Conservation (phyloP, 306 rosid species). For the Cicer bijugum region DNA sequence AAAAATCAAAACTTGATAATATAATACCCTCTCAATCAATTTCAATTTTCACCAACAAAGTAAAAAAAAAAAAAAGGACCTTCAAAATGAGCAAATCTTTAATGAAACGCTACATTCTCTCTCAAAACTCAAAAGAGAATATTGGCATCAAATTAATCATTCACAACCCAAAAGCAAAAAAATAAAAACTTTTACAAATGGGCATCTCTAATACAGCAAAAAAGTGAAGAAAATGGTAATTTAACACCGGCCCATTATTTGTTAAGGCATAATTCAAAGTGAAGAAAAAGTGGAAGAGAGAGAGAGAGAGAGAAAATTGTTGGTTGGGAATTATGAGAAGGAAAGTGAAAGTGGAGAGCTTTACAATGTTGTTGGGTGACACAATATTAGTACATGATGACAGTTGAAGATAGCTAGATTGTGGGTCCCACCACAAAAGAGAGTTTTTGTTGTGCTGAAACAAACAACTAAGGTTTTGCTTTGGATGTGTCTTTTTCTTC, state of each 20-base stretch:
- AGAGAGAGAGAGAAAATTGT: conserved; percentile 45
- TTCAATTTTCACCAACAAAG: conserved; percentile 32
- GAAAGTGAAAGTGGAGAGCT: conserved; percentile 52
- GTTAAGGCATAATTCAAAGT: conserved; percentile 52
- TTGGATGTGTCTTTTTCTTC: conserved; percentile 40
- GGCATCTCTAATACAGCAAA: conserved; percentile 59
- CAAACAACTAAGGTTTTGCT: conserved; percentile 32
- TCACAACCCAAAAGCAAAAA: conserved; percentile 45
- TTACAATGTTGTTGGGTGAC: conserved; percentile 65
- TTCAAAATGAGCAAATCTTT: conserved; percentile 7
- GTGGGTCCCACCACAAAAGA: conserved; percentile 52
- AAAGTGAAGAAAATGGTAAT: conserved; percentile 54
- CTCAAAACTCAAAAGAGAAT: conserved; percentile 15
- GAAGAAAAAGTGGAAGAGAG: conserved; percentile 56
- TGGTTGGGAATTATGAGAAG: conserved; percentile 44
- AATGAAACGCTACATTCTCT: neutral
- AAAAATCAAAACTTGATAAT: neutral
- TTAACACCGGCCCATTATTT: conserved; percentile 71
- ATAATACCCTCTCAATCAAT: neutral
- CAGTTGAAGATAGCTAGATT: conserved; percentile 57
- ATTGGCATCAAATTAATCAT: conserved; percentile 34
- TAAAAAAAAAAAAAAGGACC: neutral
- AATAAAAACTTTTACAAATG: conserved; percentile 47
- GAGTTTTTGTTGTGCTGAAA: conserved; percentile 40
- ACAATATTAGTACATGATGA: conserved; percentile 58